phyloP scores from a whole-genome alignment of 306 rosid species.

The Corylus americana region DNA sequence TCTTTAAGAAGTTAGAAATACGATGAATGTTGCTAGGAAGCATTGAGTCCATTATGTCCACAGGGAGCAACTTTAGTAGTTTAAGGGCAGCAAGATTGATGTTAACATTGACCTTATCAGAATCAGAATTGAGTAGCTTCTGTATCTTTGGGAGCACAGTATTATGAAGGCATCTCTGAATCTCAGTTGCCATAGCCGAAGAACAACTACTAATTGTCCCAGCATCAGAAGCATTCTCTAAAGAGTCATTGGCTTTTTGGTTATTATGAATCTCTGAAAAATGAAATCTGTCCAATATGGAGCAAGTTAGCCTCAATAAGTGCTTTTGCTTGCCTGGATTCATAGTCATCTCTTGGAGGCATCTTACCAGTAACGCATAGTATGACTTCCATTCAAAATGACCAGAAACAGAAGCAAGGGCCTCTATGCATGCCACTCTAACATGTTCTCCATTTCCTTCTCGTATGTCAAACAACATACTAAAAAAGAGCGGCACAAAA shows the following conservation, averaged over 20 bases:
- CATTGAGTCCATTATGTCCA: conserved; percentile 76
- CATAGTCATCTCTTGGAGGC: conserved; percentile 60
- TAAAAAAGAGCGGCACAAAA: conserved; percentile 77
- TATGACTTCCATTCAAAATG: conserved; percentile 87
- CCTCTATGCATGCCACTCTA: conserved; percentile 82
- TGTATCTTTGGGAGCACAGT: conserved; percentile 78
- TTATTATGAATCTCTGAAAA: conserved; percentile 46
- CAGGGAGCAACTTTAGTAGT: conserved; percentile 81
- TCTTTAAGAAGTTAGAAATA: conserved; percentile 79
- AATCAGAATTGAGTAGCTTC: conserved; percentile 66
- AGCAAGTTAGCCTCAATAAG: conserved; percentile 67
- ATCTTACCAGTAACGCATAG: conserved; percentile 64
- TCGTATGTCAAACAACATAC: conserved; percentile 69
- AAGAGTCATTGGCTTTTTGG: conserved; percentile 30
- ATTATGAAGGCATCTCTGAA: conserved; percentile 66
- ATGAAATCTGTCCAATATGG: conserved; percentile 79
- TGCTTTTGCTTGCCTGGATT: conserved; percentile 70
- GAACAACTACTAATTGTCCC: conserved; percentile 31
- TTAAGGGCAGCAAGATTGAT: conserved; percentile 80
- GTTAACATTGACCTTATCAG: conserved; percentile 77
- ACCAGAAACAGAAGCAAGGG: conserved; percentile 77
- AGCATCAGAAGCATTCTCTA: conserved; percentile 35
- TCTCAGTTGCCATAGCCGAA: conserved; percentile 43
- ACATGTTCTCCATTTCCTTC: conserved; percentile 73
- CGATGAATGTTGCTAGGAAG: conserved; percentile 79